Conservation (phyloP, 176 grass and related monocot species). For the Carex kokanica region DNA sequence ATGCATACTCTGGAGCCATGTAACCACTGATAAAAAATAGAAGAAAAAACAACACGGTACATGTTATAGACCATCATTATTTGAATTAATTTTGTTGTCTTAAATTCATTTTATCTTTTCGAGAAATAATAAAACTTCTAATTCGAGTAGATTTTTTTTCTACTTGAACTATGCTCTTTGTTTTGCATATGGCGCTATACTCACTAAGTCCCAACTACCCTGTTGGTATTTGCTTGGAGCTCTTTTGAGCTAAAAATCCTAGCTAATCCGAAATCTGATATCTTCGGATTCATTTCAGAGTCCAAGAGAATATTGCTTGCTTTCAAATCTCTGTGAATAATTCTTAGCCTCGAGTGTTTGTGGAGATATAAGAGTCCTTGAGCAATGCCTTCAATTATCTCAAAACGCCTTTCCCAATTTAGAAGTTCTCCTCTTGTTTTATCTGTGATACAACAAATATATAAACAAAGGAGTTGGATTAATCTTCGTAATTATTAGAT, state of each 20-base stretch:
- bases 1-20: constrained; percentile 48
- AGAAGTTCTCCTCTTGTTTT: background rate
- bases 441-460: background rate
- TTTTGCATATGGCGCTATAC: background rate
- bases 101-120: no score
- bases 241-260: background rate
- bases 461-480: no score
- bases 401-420: constrained; percentile 21
- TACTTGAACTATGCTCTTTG: no score
- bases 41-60: background rate
- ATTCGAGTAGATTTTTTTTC: no score
- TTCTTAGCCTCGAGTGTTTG: constrained; percentile 2
- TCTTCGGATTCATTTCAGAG: constrained; percentile 15
- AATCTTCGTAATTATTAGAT: background rate
- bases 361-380: constrained; percentile 11
- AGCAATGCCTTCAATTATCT: constrained; percentile 19
- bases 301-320: constrained; percentile 13
- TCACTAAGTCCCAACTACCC: constrained; percentile 10
- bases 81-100: no score
- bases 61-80: background rate
- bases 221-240: constrained; percentile 2
- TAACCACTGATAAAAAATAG: constrained; percentile 31
- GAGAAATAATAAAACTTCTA: no score
- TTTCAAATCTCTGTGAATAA: constrained; percentile 14
- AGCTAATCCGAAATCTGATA: constrained; percentile 20